Evolutionary conservation across 192 early-diverging fungal species (phyloP).

Genomic region (Tieghemiomyces parasiticus): DNA sequence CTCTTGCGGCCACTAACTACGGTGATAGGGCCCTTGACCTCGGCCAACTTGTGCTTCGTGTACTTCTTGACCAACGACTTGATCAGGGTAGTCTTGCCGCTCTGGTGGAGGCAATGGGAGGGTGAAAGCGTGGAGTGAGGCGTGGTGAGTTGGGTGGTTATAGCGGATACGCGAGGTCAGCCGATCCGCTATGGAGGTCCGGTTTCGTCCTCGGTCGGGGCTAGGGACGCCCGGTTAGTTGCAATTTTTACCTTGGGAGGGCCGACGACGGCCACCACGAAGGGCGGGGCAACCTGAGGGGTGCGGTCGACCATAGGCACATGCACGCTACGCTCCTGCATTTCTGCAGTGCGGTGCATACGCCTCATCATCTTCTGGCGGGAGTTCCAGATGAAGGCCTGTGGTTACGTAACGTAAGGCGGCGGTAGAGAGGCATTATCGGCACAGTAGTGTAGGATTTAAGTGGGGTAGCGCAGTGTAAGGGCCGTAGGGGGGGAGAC

Average conservation of each 20-base stretch:
- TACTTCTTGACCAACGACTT: slow-evolving; percentile 88
- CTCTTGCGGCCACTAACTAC: slow-evolving; percentile 92
- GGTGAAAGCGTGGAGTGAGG: too few relatives aligned
- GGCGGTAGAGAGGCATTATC: not conserved
- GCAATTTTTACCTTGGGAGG: too few relatives aligned
- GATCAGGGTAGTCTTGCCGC: slow-evolving; percentile 95
- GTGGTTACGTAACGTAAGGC: slow-evolving; percentile 9
- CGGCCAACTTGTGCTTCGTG: slow-evolving; percentile 82
- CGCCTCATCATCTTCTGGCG: slow-evolving; percentile 58
- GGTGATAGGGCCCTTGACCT: slow-evolving; percentile 92
- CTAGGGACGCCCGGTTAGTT: too few relatives aligned
- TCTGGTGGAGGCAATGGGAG: too few relatives aligned
- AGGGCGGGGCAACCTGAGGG: slow-evolving; percentile 76
- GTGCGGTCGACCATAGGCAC: slow-evolving; percentile 92
- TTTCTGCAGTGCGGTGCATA: slow-evolving; percentile 68
- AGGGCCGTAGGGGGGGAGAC: not conserved
- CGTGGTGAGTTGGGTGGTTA: too few relatives aligned
- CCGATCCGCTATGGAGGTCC: too few relatives aligned
- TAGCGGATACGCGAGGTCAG: too few relatives aligned
- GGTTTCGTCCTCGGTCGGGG: too few relatives aligned
- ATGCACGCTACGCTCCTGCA: slow-evolving; percentile 83
- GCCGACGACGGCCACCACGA: slow-evolving; percentile 90
- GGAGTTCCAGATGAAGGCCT: slow-evolving; percentile 64
- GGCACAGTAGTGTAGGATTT: not conserved
- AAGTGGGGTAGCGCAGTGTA: not conserved